A percentile compares a stretch with the other conserved stretches of the same genome.
These are phyloP conservation scores for Crassisporium funariophilum DNA, from an alignment of 768 basidiomycete genomes.

Conservation along the genomic window DNA sequence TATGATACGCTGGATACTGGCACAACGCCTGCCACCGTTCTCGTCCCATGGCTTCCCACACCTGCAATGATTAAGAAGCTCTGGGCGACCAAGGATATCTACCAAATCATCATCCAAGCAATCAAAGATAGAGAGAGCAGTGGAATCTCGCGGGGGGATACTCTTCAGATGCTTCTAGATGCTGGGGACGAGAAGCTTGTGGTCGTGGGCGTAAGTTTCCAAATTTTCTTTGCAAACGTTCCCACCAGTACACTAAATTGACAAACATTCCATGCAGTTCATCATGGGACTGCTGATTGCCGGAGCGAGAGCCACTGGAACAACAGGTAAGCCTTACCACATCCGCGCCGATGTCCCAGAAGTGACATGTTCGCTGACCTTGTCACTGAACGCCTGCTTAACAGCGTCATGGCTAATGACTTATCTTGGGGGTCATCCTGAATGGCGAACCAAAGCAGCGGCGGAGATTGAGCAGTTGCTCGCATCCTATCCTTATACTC, in stretches of 20 bases:
- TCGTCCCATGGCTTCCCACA: slow-evolving; percentile 77
- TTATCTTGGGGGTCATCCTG: slow-evolving; percentile 66
- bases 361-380: slow-evolving; percentile 10
- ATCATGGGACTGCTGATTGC: slow-evolving; percentile 82
- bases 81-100: slow-evolving; percentile 74
- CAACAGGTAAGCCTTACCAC: slow-evolving; percentile 50
- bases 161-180: slow-evolving; percentile 75
- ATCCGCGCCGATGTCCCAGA: slow-evolving; percentile 18
- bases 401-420: slow-evolving; percentile 75
- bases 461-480: slow-evolving; percentile 62
- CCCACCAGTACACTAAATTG: slow-evolving; percentile 21
- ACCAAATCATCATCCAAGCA: slow-evolving; percentile 62
- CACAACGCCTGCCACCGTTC: slow-evolving; percentile 71
- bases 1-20: slow-evolving; percentile 71
- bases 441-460: slow-evolving; percentile 65
- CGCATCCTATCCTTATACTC: slow-evolving; percentile 35
- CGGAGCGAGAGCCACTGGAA: slow-evolving; percentile 79
- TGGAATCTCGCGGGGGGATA: slow-evolving; percentile 61
- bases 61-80: slow-evolving; percentile 73
- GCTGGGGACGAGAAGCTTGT: slow-evolving; percentile 66
- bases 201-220: slow-evolving; percentile 63
- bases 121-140: slow-evolving; percentile 60
- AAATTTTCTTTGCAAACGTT: slow-evolving; percentile 13
- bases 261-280: slow-evolving; percentile 49
- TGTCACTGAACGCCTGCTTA: slow-evolving; percentile 9